These are phyloP conservation scores for Lichenothelia convexa DNA, from an alignment of 495 filamentous ascomycete species.

Conservation along the genomic window DNA sequence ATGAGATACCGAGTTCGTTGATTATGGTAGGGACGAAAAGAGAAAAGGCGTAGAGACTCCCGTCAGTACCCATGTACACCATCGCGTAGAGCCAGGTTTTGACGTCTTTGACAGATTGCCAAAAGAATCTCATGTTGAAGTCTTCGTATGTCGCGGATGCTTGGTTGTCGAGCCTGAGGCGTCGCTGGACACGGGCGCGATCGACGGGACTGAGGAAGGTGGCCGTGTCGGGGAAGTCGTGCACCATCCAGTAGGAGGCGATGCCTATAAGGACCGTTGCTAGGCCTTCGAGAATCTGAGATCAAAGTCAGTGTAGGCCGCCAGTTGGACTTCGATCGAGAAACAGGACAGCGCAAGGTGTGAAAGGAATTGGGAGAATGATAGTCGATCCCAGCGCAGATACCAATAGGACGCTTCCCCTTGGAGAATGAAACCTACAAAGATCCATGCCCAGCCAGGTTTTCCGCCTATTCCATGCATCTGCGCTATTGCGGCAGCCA, in stretches of 20 bases:
- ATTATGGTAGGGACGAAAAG: slow-evolving; percentile 35
- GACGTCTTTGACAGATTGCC: slow-evolving; percentile 33
- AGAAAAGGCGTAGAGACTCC: slow-evolving; percentile 30
- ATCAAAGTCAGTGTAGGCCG: no score
- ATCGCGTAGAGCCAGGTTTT: slow-evolving; percentile 39
- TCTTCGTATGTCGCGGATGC: neutral
- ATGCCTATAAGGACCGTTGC: slow-evolving; percentile 2
- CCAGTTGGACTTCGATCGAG: no score
- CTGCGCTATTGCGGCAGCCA: slow-evolving; percentile 4
- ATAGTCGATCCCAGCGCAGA: no score
- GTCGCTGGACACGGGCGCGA: neutral
- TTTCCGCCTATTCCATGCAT: neutral
- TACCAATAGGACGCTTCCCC: no score
- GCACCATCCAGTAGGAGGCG: slow-evolving; percentile 4
- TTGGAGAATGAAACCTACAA: no score
- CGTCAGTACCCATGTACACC: neutral
- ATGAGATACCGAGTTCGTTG: slow-evolving; percentile 26
- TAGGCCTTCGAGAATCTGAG: neutral
- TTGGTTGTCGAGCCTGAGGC: neutral
- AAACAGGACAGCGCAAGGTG: no score
- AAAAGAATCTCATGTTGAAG: neutral
- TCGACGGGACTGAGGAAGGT: slow-evolving; percentile 7
- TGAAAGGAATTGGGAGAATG: no score
- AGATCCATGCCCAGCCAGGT: neutral
- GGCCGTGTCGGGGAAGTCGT: slow-evolving; percentile 10